Base-by-base conservation (phyloP, 169 alveolate species). In the Eimeria acervulina region DNA sequence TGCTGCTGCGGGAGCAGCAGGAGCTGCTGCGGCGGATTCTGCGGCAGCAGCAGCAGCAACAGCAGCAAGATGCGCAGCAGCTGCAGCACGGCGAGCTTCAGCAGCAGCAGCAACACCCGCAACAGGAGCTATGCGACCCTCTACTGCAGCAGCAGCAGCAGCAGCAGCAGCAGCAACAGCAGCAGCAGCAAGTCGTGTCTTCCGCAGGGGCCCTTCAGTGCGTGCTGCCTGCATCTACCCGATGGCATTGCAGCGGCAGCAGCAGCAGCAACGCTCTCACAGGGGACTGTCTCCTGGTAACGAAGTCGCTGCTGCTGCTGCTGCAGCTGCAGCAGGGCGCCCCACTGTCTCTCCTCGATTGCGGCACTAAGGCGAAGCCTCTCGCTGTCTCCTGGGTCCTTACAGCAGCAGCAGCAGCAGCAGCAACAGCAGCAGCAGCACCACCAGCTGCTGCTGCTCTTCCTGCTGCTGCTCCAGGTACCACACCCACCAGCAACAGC, bases 261-360 rank as follows among this genome's bases (percentile, higher is more conserved):
- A 33, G 81, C 81, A 70, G 81, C 81, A 33, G 81, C 81, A 70
- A 70, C 44, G 81, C 81, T 23, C 19, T 70, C 15, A 70, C 81
- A 36, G 81, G 81, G n/a, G 81, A 70, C 81, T 70, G 81, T 28
- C 81, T 70, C 6, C 81, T 70, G 5, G 81, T 70, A 28, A 70
- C 81, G 19, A 70, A 70, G 42, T 70, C 81, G 15, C 81, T 70
- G 81, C 81, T 70, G 81, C 81, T 70, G 51, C 81, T 70, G 81
- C 81, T 70, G 81, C 81, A 70, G 81, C 81, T 70, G 44, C 36
- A 36, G 51, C 81, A 70, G 42, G 81, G 81, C 28, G 42, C 42
- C 44, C 51, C 44, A 12, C 81, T 33, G 2, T 70, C 81, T 28
- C 51, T 70, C 21, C 42, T 70, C 8, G 81, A 70, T 23, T 70